phyloP scores from a whole-genome alignment of 306 rosid genomes.

The Astragalus membranaceus region DNA sequence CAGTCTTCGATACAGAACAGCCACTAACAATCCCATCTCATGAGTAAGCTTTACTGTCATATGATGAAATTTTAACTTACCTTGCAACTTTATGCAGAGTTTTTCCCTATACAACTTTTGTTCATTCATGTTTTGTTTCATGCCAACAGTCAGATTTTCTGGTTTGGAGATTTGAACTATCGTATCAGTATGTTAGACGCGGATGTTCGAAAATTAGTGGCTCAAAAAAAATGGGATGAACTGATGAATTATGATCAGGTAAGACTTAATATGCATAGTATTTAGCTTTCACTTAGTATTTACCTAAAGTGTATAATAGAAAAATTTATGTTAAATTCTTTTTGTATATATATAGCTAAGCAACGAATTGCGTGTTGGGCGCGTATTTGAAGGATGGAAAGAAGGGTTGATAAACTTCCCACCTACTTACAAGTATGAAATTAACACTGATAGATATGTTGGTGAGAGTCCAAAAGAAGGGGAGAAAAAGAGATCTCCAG shows the following conservation, averaged over 20 bases:
- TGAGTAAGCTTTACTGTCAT: conserved; percentile 52
- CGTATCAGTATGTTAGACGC: conserved; percentile 69
- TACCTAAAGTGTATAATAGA: neutral
- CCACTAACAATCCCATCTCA: conserved; percentile 83
- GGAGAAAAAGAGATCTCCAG: conserved; percentile 90
- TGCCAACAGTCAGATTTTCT: conserved; percentile 74
- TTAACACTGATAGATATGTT: conserved; percentile 61
- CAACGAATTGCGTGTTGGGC: conserved; percentile 66
- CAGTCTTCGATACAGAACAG: conserved; percentile 66
- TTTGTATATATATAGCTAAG: conserved; percentile 48
- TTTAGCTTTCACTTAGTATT: neutral
- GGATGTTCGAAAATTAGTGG: conserved; percentile 55
- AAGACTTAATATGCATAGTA: conserved; percentile 13
- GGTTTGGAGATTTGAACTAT: conserved; percentile 96
- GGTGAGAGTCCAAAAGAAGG: conserved; percentile 80
- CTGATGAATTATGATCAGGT: conserved; percentile 79
- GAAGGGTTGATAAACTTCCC: conserved; percentile 79
- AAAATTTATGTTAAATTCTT: neutral
- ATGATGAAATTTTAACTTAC: neutral
- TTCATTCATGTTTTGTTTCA: conserved; percentile 25
- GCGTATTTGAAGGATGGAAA: conserved; percentile 88
- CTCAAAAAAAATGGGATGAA: conserved; percentile 68
- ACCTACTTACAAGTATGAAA: conserved; percentile 89
- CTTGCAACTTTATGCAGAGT: neutral
- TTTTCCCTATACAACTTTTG: neutral